Percentiles rank a stretch among this genome's conserved stretches.
These are phyloP conservation scores for Ogataea naganishii DNA, from an alignment of 805 yeast species.

Conservation along the genomic window DNA sequence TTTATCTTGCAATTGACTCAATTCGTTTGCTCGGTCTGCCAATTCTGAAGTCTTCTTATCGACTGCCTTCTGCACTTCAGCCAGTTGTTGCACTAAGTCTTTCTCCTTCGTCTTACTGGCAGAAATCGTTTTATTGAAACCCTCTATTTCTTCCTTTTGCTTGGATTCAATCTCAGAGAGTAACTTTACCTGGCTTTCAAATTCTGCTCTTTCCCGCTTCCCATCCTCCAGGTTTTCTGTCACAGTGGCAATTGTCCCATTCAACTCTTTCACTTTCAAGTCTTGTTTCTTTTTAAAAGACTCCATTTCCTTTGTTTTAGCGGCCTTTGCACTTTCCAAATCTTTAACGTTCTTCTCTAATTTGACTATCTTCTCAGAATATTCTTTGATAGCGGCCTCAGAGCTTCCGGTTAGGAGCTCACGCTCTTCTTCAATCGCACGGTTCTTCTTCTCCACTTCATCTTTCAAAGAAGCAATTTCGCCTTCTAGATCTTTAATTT, in stretches of 20 bases:
- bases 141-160: not conserved
- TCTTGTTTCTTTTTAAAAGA: conserved; percentile 4
- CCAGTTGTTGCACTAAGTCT: not conserved
- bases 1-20: not conserved
- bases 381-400: conserved; percentile 39
- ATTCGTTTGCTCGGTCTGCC: not conserved
- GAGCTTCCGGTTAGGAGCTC: conserved; percentile 38
- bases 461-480: conserved; percentile 22
- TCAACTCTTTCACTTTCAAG: conserved; percentile 2
- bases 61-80: not conserved
- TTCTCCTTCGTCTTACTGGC: not conserved
- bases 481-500: conserved; percentile 16
- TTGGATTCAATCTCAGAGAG: not conserved
- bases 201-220: conserved; percentile 4
- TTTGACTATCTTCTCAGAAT: conserved; percentile 33
- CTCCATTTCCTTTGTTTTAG: conserved; percentile 10
- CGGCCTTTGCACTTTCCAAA: conserved; percentile 5
- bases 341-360: conserved; percentile 28
- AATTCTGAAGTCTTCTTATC: not conserved
- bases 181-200: not conserved
- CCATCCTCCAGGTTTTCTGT: conserved; percentile 3
- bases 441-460: conserved; percentile 27
- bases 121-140: not conserved
- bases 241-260: conserved; percentile 3
- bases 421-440: conserved; percentile 45